Conservation (phyloP, 441 rosid species). For the Gossypium laxum region DNA sequence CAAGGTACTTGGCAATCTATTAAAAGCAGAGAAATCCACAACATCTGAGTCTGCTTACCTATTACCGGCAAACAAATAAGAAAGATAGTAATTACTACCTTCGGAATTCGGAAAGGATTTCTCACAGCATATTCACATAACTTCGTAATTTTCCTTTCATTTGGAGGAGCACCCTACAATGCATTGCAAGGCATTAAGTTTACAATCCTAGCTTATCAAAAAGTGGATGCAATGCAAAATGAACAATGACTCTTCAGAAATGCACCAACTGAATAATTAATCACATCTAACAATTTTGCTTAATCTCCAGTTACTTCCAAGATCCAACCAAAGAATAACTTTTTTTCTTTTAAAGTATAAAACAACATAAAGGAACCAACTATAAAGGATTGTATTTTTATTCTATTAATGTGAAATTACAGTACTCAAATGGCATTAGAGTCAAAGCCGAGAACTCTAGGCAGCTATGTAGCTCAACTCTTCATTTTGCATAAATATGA, state of each 20-base stretch:
- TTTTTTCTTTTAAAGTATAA: neutral
- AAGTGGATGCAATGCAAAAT: neutral
- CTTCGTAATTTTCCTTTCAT: conserved; percentile 76
- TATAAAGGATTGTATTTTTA: neutral
- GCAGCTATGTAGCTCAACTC: neutral
- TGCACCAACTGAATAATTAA: neutral
- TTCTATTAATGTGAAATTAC: neutral
- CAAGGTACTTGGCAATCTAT: conserved; percentile 83
- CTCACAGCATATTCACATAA: conserved; percentile 90
- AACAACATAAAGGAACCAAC: neutral
- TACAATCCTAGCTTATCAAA: neutral
- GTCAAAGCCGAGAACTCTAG: neutral
- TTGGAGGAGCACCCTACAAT: conserved; percentile 60
- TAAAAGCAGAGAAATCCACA: conserved; percentile 11
- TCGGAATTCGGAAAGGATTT: conserved; percentile 86
- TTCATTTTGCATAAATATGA: neutral
- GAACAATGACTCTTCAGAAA: neutral
- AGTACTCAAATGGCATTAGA: neutral
- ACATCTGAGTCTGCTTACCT: neutral
- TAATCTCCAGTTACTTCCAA: neutral
- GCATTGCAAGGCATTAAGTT: conserved; percentile 8
- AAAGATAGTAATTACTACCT: conserved; percentile 32
- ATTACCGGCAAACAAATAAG: neutral
- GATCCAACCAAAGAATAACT: neutral
- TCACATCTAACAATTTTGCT: neutral